phyloP scores from a whole-genome alignment of 2,329 filamentous ascomycete genomes.

The Magnaporthiopsis poae region DNA sequence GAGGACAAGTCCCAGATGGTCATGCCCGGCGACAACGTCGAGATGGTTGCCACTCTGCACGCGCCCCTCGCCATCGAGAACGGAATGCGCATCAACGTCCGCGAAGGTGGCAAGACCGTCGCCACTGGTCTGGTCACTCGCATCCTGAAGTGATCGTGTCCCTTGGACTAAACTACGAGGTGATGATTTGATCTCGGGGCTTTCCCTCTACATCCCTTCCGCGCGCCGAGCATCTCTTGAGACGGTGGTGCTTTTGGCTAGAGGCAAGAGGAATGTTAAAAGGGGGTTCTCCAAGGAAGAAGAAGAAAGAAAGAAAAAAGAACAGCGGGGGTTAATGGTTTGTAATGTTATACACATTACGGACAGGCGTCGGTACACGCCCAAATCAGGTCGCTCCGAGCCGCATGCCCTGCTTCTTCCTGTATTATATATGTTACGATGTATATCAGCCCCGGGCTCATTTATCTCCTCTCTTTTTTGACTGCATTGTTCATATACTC shows the following conservation, averaged over 20 bases:
- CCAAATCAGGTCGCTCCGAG: not conserved
- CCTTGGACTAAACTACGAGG: not conserved
- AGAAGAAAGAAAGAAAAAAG: not conserved
- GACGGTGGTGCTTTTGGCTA: not conserved
- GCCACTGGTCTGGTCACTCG: slow-evolving; percentile 75
- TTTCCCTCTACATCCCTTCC: slow-evolving; percentile 4
- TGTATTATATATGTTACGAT: not conserved
- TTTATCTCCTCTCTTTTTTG: slow-evolving; percentile 1
- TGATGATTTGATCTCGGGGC: not conserved
- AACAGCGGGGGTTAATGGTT: not conserved
- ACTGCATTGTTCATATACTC: not conserved
- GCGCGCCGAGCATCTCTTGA: not conserved
- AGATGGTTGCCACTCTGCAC: slow-evolving; percentile 85
- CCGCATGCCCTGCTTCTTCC: not conserved
- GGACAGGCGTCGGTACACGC: too few relatives aligned
- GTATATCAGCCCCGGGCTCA: not conserved
- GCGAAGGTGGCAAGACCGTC: slow-evolving; percentile 87
- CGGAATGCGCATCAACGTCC: slow-evolving; percentile 94
- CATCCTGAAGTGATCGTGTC: slow-evolving; percentile 45
- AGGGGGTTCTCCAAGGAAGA: not conserved
- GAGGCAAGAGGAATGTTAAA: not conserved
- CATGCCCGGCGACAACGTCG: slow-evolving; percentile 97
- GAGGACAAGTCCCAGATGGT: slow-evolving; percentile 71
- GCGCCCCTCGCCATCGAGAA: slow-evolving; percentile 78
- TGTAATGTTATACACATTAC: not conserved